phyloP scores from a whole-genome alignment of 768 basidiomycete genomes.

The Boletus tomentosulus region DNA sequence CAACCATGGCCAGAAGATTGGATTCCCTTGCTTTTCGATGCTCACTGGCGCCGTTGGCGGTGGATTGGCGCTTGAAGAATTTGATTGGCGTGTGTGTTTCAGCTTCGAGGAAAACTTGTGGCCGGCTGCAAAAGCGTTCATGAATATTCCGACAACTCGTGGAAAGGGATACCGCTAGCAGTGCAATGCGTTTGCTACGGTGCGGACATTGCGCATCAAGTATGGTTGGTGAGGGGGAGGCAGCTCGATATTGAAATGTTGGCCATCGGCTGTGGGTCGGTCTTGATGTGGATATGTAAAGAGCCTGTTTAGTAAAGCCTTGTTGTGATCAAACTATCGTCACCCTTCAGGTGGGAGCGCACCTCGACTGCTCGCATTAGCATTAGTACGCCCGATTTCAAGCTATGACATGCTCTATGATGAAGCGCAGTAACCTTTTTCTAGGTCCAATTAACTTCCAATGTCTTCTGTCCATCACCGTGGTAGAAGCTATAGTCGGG shows the following conservation, averaged over 20 bases:
- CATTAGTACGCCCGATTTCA: not conserved
- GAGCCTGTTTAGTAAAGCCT: slow-evolving; percentile 26
- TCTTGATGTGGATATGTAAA: slow-evolving; percentile 12
- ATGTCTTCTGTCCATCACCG: slow-evolving; percentile 22
- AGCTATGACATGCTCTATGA: not conserved
- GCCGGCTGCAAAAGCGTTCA: slow-evolving; percentile 16
- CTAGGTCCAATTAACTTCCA: not conserved
- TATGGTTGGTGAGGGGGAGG: not conserved
- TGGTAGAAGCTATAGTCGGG: slow-evolving; percentile 22
- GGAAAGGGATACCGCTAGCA: slow-evolving; percentile 5
- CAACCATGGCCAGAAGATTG: not conserved
- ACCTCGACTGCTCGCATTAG: not conserved
- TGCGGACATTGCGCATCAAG: slow-evolving; percentile 26
- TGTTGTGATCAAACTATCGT: slow-evolving; percentile 27
- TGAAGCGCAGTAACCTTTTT: not conserved
- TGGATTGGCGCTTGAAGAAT: slow-evolving; percentile 1
- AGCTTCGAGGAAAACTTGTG: slow-evolving; percentile 25
- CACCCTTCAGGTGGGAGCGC: not conserved
- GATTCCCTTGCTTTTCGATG: not conserved
- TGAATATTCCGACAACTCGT: slow-evolving; percentile 17
- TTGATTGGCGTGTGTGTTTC: slow-evolving; percentile 5
- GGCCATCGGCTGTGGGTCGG: slow-evolving; percentile 21
- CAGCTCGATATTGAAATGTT: not conserved
- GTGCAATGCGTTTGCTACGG: slow-evolving; percentile 20
- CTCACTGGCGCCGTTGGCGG: slow-evolving; percentile 2